Evolutionary conservation across 495 filamentous ascomycete species (phyloP), one percentile per base, ranked within the genome.

Genomic region (Halenospora varia): DNA sequence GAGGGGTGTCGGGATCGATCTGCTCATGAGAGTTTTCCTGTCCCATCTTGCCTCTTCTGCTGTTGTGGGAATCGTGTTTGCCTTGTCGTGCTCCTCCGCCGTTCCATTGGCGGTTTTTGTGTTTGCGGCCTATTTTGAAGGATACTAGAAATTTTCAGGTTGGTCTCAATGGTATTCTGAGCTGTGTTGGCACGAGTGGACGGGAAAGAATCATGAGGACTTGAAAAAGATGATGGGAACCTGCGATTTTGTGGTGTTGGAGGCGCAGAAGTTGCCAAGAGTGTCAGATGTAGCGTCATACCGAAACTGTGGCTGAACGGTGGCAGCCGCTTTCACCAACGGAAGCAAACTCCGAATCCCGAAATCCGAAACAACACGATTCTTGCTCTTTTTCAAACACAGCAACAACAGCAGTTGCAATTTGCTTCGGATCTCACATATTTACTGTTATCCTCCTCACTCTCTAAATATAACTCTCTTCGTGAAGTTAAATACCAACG

Each of bases 1-100:
- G 79, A 17, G 79, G 79, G 23, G 78, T 80, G 62, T 78, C 79
- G 35, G 88, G 83, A 66, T 83, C 80, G 63, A 93, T 71, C 44
- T 79, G 68, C 46, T 66, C 55, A 17, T 74, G 47, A 3, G 86
- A 89, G 42, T 80, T 67, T 65, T 90, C 88, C 68, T 88, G 84
- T 39, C 88, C 88, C 88, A 92, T 92, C 22, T 59, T 67, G 53
- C 15, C 15, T 11, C 22, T n/a, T n/a, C n/a, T n/a, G n/a, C n/a
- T n/a, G 39, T 44, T 48, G 11, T 13, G 17, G 11, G n/a, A n/a
- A n/a, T n/a, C n/a, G n/a, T 3, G 23, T 25, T 46, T 45, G 54
- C 58, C 40, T 56, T 52, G 55, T 8, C 22, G 19, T 51, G 19
- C 9, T 6, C n/a, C 9, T 49, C 20, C n/a, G 50, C 2, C 10